Base-by-base conservation (phyloP, 176 grass and related monocot species). In the Dactylis glomerata region DNA sequence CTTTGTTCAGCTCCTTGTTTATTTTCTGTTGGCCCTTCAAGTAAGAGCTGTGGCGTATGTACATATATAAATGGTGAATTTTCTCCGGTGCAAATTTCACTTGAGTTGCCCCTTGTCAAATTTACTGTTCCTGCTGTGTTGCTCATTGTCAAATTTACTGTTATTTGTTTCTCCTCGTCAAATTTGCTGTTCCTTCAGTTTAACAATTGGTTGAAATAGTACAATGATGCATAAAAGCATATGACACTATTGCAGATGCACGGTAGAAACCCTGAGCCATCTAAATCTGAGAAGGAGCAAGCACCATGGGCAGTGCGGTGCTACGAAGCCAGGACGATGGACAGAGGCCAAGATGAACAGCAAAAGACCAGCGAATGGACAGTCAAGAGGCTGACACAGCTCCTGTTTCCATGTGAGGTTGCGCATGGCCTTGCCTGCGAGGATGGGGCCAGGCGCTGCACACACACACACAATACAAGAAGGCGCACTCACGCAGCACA, bases 31-130 rank as follows among this genome's bases (percentile, higher is more conserved):
- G 20, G 66, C 78, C n/a, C 64, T 84, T 81, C 73, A 50, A 50
- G 86, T 58, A 87, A 81, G 80, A 83, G 52, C 82, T 85, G 65
- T 9, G 3, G 55, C 90, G 82, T 76, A 79, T 96, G 94, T 94
- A 97, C 78, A 94, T 97, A 92, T 87, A 97, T 90, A 97, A 94
- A 87, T 86, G 86, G 64, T 97, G 83, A 86, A 80, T 85, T 87
- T 82, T 87, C 81, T 82, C 74, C 77, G 10, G 81, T 56, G 84
- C 33, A 19, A 77, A 58, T 67, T 73, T 56, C 44, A 38, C 16
- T 54, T 28, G 23, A 8, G 47, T 76, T 85, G 51, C 61, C 62
- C 71, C n/a, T 2, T 52, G 52, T 75, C 77, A 64, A 65, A 65
- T 73, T 0, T 17, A 46, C 10, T 4, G 37, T 57, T 49, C 14